Evolutionary conservation across 805 yeast genomes (phyloP), one percentile per base, ranked within the genome.

Genomic region (Pichia cephalocereana): DNA sequence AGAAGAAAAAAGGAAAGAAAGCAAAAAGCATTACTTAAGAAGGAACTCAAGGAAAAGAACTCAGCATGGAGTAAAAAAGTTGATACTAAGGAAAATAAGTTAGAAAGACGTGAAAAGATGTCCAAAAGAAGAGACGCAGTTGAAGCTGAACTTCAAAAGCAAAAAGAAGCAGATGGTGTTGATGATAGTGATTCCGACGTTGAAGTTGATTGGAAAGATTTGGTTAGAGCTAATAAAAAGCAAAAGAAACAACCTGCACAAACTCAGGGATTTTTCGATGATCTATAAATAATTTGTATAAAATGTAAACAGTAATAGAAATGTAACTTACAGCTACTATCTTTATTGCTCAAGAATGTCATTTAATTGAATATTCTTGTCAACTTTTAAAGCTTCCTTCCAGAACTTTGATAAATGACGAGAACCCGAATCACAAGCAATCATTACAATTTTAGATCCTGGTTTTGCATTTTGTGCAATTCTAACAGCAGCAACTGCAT

Each of bases 381-480:
- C 64, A 27, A 66, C 62, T 37, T 62, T 66, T 30, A 65, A 62
- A 0, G 91, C 91, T 46, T 71, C 67, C 57, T 82, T 86, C 97
- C 97, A 91, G 60, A 91, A 93, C 65, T 91, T 91, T 45, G 93
- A 84, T 50, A 91, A 61, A 66, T 91, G 99, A 55, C 99, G 72
- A 12, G 83, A 70, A 1, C 99, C 99, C 6, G 95, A 81, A 63
- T 91, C 99, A 63, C 98, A 93, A 1, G 96, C 86, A 43, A 93
- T 75, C 18, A 95, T 79, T 6, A 91, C 95, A 23, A 91, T 79
- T 18, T 70, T 76, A 45, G 83, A 76, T 1, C 90, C 90, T 0
- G 82, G 62, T 67, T 76, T 46, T 46, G 76, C 69, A 6, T 40
- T 38, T 28, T 62, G 58, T 3, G 88, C 86, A 9, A 78, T 66